Percentiles rank a stretch among this genome's conserved stretches.
phyloP scores from a whole-genome alignment of 148 eudicot species.

The Spergularia bocconei region DNA sequence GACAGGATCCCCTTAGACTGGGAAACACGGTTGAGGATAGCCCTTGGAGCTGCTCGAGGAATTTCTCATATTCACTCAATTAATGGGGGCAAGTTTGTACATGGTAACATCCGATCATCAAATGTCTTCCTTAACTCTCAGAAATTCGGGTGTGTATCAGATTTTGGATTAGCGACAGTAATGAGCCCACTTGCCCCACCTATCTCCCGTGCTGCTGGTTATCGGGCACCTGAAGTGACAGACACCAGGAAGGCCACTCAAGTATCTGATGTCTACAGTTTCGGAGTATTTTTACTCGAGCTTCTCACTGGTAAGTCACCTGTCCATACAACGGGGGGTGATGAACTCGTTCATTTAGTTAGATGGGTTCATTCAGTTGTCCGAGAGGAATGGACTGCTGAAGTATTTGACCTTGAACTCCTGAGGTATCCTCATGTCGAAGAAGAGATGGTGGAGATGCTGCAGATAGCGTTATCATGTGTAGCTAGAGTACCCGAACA shows the following conservation, averaged over 20 bases:
- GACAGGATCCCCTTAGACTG: conserved; percentile 66
- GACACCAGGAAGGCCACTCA: conserved; percentile 77
- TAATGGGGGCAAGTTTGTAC: conserved; percentile 65
- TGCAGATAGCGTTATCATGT: conserved; percentile 74
- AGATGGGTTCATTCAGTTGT: conserved; percentile 87
- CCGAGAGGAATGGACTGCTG: conserved; percentile 77
- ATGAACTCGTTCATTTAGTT: conserved; percentile 63
- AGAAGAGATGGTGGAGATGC: conserved; percentile 84
- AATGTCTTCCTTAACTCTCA: conserved; percentile 69
- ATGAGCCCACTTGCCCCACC: conserved; percentile 73
- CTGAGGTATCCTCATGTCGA: conserved; percentile 67
- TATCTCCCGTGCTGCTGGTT: conserved; percentile 75
- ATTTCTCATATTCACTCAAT: conserved; percentile 60
- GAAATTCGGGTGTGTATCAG: conserved; percentile 63
- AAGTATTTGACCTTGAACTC: conserved; percentile 80
- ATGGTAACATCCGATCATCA: conserved; percentile 81
- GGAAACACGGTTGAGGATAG: conserved; percentile 70
- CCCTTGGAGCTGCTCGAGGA: conserved; percentile 79
- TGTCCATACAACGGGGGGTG: conserved; percentile 52
- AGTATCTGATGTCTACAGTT: conserved; percentile 79
- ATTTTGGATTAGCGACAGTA: conserved; percentile 63
- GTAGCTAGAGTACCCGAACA: conserved; percentile 64
- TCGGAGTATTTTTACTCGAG: conserved; percentile 79
- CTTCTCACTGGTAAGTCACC: conserved; percentile 81
- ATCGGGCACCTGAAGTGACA: conserved; percentile 78